A percentile compares a stretch with the other conserved stretches of the same genome.
phyloP scores from a whole-genome alignment of 345 rosid genomes.

The Lepidium aucheri region DNA sequence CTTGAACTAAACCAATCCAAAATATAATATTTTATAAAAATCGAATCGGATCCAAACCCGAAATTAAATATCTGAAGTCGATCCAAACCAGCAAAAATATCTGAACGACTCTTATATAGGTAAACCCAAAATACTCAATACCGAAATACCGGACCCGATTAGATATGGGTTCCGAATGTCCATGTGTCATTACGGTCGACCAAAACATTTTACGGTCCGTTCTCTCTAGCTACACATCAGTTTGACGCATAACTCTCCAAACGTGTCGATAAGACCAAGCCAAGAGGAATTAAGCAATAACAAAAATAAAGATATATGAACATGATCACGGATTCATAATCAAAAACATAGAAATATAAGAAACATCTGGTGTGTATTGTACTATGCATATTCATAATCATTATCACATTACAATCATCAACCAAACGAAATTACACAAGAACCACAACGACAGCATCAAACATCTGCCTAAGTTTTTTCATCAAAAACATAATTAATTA shows the following conservation, averaged over 20 bases:
- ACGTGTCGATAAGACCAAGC: background rate
- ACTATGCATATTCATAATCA: background rate
- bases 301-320: background rate
- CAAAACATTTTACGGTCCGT: too few species aligned
- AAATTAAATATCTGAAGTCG: too few species aligned
- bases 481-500: conserved; percentile 23
- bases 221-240: background rate
- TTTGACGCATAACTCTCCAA: background rate
- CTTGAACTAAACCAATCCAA: too few species aligned
- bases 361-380: background rate
- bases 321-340: background rate
- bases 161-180: too few species aligned
- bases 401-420: conserved; percentile 11
- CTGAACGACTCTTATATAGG: too few species aligned
- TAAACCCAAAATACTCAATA: too few species aligned
- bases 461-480: background rate
- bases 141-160: too few species aligned
- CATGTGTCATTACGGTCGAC: background rate
- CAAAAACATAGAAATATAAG: background rate
- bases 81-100: too few species aligned
- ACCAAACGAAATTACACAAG: background rate
- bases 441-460: background rate
- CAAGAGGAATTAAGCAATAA: background rate
- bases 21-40: too few species aligned
- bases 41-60: too few species aligned